Evolutionary conservation across 2,329 filamentous ascomycete genomes (phyloP).

Genomic region (Exophiala alcalophila): DNA sequence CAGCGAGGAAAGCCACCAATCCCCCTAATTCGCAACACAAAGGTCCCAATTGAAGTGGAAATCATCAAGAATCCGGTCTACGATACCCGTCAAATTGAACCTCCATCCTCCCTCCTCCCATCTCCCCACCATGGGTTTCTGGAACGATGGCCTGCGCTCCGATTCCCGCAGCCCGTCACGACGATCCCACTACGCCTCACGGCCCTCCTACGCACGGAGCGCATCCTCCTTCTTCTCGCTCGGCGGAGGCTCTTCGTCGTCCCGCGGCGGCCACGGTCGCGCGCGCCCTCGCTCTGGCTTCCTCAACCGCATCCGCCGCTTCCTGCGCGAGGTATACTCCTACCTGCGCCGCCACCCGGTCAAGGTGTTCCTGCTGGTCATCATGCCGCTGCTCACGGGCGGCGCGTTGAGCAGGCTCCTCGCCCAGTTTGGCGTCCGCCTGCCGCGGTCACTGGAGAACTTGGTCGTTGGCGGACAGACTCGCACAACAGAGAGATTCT

Average conservation of each 20-base stretch:
- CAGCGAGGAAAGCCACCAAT: too few species aligned
- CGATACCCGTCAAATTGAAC: too few species aligned
- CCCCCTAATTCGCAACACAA: too few species aligned
- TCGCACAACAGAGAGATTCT: slow-evolving; percentile 30
- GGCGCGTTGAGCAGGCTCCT: slow-evolving; percentile 77
- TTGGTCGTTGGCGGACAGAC: slow-evolving; percentile 38
- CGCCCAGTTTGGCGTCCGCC: slow-evolving; percentile 71
- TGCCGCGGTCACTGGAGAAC: slow-evolving; percentile 60
- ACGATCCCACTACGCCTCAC: slow-evolving; percentile 34
- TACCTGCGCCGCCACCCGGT: slow-evolving; percentile 81
- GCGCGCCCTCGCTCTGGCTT: slow-evolving; percentile 75
- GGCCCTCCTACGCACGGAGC: slow-evolving; percentile 35
- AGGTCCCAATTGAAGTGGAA: too few species aligned
- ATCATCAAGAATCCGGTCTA: too few species aligned
- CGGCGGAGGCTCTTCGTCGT: slow-evolving; percentile 27
- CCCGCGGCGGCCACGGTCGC: slow-evolving; percentile 57
- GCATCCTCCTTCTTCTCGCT: slow-evolving; percentile 36
- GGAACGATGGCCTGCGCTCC: slow-evolving; percentile 28
- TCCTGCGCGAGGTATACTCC: slow-evolving; percentile 75
- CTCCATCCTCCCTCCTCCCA: too few species aligned
- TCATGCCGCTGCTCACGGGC: slow-evolving; percentile 82
- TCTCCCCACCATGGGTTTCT: slow-evolving; percentile 30
- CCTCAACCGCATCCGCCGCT: slow-evolving; percentile 70
- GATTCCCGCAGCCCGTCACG: slow-evolving; percentile 20
- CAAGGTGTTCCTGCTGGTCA: slow-evolving; percentile 81